Base-by-base conservation (phyloP, 2,329 filamentous ascomycete species). In the Calonectria montana region DNA sequence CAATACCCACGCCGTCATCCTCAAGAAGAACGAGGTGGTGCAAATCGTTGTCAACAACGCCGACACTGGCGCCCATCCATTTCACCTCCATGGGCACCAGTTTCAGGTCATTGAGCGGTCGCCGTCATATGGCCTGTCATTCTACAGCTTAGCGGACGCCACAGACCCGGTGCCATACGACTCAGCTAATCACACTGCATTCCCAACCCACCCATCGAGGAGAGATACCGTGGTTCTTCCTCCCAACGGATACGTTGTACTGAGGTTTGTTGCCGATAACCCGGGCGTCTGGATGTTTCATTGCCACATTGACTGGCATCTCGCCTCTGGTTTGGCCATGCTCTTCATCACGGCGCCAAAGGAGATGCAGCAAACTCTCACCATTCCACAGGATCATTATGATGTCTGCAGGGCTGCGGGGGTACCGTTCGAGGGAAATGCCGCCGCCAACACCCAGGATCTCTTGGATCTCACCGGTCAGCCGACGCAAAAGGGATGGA, bases 221-320 rank as follows among this genome's bases (percentile, higher is more conserved):
- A 86, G 94, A 15, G 94, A 96, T 74, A 94, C 92, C 0, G 82
- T 93, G 0, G 88, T 93, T 8, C 82, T 95, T 2, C 88, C 88
- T 29, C 92, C 92, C 0, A 86, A 89, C 25, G 93, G 93, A 0
- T 91, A 93, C 82, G 88, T 94, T 31, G 90, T 95, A 18, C 79
- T 96, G 45, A 87, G 91, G 37, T 93, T 93, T 83, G 84, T 85
- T 67, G 90, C 92, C 2, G 87, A 94, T 78, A 94, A 94, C 75
- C 91, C 92, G 7, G 92, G 89, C 21, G 85, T 93, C 50, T 94
- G 91, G 91, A 82, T 93, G 3, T 94, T 95, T 85, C 93, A 95
- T 82, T 96, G 94, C 82, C 94, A 96, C 81, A 92, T 96, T 67
- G 93, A 94, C 79, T 96, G 92, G 93, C 93, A 95, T 80, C 86